These are phyloP conservation scores for Artemisia tridentata DNA, from an alignment of 129 eudicot genomes.

Conservation along the genomic window DNA sequence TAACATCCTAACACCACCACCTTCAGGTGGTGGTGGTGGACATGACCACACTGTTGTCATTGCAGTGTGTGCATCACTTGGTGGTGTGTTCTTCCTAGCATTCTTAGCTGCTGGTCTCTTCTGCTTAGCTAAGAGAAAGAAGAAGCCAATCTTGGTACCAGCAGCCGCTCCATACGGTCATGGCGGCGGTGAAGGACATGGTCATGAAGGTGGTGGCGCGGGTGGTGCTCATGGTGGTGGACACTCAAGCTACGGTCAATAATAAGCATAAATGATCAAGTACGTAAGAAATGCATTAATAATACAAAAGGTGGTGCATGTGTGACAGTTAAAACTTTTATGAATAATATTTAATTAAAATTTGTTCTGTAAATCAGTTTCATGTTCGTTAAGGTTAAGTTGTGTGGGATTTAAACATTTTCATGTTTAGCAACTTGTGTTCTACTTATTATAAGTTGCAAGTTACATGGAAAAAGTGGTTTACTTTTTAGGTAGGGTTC, in stretches of 20 bases:
- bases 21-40: constrained; percentile 50
- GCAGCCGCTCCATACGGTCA: constrained; percentile 43
- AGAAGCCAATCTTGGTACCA: constrained; percentile 53
- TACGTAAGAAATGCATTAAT: constrained; percentile 3
- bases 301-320: constrained; percentile 4
- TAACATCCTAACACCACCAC: constrained; percentile 45
- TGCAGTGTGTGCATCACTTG: constrained; percentile 66
- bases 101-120: constrained; percentile 68
- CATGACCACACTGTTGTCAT: constrained; percentile 53
- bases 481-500: constrained; percentile 27
- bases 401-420: constrained; percentile 26
- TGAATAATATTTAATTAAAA: constrained; percentile 10
- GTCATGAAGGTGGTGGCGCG: constrained; percentile 22
- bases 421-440: constrained; percentile 25
- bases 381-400: background rate
- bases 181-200: constrained; percentile 29
- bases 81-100: constrained; percentile 69
- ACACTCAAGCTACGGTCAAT: constrained; percentile 30
- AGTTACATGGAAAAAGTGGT: constrained; percentile 15
- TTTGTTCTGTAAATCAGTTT: constrained; percentile 15
- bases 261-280: constrained; percentile 12
- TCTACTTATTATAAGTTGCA: constrained; percentile 23
- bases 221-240: constrained; percentile 32
- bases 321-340: background rate
- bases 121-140: constrained; percentile 69